These are phyloP conservation scores for Beta corolliflora DNA, from an alignment of 179 eudicot species.

Conservation along the genomic window DNA sequence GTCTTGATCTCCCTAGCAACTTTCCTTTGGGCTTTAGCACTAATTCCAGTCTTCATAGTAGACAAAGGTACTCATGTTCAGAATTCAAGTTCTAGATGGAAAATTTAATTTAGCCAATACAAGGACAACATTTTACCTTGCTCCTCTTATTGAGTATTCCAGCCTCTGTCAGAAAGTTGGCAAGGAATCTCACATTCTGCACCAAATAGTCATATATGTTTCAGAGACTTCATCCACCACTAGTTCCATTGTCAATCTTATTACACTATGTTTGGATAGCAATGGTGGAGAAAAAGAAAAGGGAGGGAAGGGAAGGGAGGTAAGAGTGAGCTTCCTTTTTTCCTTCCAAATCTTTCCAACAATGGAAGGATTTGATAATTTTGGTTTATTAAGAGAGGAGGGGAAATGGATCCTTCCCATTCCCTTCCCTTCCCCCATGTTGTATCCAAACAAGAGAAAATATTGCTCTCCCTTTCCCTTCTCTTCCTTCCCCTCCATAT, in stretches of 20 bases:
- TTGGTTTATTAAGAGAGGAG: too few species aligned
- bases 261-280: too few species aligned
- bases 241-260: not conserved
- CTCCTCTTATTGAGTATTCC: conserved; percentile 80
- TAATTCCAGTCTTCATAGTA: conserved; percentile 60
- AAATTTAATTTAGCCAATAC: not conserved
- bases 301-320: too few species aligned
- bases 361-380: too few species aligned
- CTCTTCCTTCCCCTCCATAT: too few species aligned
- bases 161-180: conserved; percentile 76
- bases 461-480: too few species aligned
- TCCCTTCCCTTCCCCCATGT: too few species aligned
- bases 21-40: conserved; percentile 90
- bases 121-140: conserved; percentile 46
- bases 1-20: conserved; percentile 90
- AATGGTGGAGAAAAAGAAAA: too few species aligned
- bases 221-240: not conserved
- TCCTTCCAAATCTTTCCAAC: too few species aligned
- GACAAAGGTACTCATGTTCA: conserved; percentile 8
- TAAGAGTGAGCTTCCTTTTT: too few species aligned
- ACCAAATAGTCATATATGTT: not conserved
- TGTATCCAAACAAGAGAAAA: too few species aligned
- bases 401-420: too few species aligned
- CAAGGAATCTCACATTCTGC: conserved; percentile 90
- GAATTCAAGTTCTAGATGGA: not conserved